Evolutionary conservation across 805 yeast species (phyloP).

Genomic region (Cyberlindnera xylosilytica): DNA sequence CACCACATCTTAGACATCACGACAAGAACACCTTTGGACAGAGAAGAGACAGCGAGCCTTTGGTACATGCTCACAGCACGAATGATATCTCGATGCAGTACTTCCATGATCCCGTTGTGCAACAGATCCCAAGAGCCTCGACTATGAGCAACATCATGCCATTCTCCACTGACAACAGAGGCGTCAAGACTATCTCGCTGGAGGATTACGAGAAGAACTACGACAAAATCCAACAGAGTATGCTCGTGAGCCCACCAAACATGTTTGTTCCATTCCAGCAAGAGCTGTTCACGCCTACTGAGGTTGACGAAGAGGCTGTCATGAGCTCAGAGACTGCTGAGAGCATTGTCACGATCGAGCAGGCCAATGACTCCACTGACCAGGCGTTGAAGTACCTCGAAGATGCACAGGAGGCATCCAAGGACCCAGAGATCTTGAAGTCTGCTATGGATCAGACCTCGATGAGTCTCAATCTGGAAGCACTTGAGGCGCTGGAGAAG

Average conservation of each 20-base stretch:
- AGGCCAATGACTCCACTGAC: slow-evolving; percentile 21
- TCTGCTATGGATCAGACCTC: slow-evolving; percentile 21
- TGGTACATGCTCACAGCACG: slow-evolving; percentile 4
- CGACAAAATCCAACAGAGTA: slow-evolving; percentile 8
- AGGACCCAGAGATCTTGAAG: slow-evolving; percentile 9
- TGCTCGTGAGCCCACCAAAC: neutral
- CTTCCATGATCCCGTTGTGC: slow-evolving; percentile 13
- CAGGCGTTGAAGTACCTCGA: slow-evolving; percentile 23
- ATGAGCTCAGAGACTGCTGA: neutral
- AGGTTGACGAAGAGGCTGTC: slow-evolving; percentile 1
- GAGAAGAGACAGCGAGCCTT: neutral
- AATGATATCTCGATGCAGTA: slow-evolving; percentile 12
- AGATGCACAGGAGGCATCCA: slow-evolving; percentile 12
- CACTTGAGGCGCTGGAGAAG: slow-evolving; percentile 6
- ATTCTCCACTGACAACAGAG: slow-evolving; percentile 7
- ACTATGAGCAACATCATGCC: slow-evolving; percentile 19
- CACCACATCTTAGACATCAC: slow-evolving; percentile 28
- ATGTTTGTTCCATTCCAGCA: neutral
- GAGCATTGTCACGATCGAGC: slow-evolving; percentile 1
- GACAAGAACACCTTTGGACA: slow-evolving; percentile 5
- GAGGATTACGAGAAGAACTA: slow-evolving; percentile 22
- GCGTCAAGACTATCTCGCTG: slow-evolving; percentile 21
- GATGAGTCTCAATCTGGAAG: slow-evolving; percentile 19
- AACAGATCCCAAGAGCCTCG: slow-evolving; percentile 24
- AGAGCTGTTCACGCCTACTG: slow-evolving; percentile 4